These are phyloP conservation scores for Diaporthe sp. DNA, from an alignment of 2,329 filamentous ascomycete species.

Conservation along the genomic window DNA sequence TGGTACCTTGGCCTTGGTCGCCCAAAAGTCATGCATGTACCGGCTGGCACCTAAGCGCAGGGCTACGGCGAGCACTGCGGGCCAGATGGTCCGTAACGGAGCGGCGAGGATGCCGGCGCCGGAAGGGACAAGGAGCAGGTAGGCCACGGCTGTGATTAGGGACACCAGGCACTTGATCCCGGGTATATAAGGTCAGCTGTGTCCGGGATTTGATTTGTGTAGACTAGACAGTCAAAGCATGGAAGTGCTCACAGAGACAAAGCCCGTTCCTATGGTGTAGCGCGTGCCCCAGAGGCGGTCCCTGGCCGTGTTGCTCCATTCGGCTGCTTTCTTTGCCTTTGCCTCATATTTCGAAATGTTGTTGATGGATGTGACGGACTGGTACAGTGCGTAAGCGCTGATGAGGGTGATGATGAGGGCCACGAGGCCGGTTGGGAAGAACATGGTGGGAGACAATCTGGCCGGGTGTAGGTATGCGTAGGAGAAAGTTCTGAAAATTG, in stretches of 20 bases:
- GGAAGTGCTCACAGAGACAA: slow-evolving; percentile 44
- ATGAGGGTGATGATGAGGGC: slow-evolving; percentile 41
- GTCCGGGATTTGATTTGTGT: too few relatives aligned
- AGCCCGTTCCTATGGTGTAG: slow-evolving; percentile 49
- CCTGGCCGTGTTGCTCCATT: slow-evolving; percentile 49
- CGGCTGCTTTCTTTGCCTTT: slow-evolving; percentile 48
- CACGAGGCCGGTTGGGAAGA: slow-evolving; percentile 41
- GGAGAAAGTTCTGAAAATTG: neutral
- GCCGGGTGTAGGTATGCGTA: neutral
- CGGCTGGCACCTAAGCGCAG: slow-evolving; percentile 41
- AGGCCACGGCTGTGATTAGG: slow-evolving; percentile 35
- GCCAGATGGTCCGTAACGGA: slow-evolving; percentile 41
- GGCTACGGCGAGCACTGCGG: slow-evolving; percentile 42
- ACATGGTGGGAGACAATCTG: slow-evolving; percentile 31
- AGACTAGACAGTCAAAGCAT: neutral
- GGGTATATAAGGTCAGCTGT: neutral
- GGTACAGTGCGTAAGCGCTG: slow-evolving; percentile 45
- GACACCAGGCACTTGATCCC: slow-evolving; percentile 36
- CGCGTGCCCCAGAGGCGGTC: slow-evolving; percentile 48
- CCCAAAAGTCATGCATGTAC: slow-evolving; percentile 50
- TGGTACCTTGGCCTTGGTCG: slow-evolving; percentile 48
- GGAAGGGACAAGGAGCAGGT: slow-evolving; percentile 35
- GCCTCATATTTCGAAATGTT: slow-evolving; percentile 49
- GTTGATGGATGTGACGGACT: slow-evolving; percentile 47
- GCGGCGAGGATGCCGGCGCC: slow-evolving; percentile 32